Evolutionary conservation across 192 early-diverging fungal genomes (phyloP), one percentile per base, ranked within the genome.

Genomic region (Backusella luteola): DNA sequence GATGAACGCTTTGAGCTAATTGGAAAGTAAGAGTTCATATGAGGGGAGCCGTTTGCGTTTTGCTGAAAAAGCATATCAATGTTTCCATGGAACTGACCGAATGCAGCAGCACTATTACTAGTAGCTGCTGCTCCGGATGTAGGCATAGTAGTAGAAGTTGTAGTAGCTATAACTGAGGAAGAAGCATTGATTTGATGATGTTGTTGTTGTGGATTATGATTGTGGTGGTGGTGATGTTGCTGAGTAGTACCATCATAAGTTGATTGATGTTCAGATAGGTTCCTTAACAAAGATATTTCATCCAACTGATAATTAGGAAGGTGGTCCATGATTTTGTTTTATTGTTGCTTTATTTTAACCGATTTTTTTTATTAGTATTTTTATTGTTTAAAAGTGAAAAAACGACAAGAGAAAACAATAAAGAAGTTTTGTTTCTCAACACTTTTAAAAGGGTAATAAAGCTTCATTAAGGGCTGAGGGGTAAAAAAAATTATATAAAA

Each of bases 221-320:
- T 19, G 2, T 53, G 52, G 7, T 53, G 6, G 6, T 59, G 53
- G 15, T 49, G 70, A 17, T 46, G 53, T 12, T 56, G 34, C n/a
- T 72, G 69, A 42, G 29, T 42, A 36, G 46, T n/a, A n/a, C 15
- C 17, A 49, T 49, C 46, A 1, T 35, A 39, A 36, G n/a, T 1
- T 29, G 26, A 26, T 71, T 46, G 70, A 6, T 71, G 39, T 32
- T 29, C 44, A 34, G 73, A 74, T 12, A 74, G 8, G 23, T 38
- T 41, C 23, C 56, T 74, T 39, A 74, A 21, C 11, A 74, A 66
- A 41, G 56, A 35, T 39, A 74, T 74, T 32, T 74, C 56, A 66
- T 74, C 59, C 34, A 74, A 17, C 36, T 74, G 73, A 41, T 66
- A 74, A 39, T n/a, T 41, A 32, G 73, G 59, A 39, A 74, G 34